Evolutionary conservation across 2,329 filamentous ascomycete genomes (phyloP), one percentile per base, ranked within the genome.

Genomic region (Parastagonospora avenae): DNA sequence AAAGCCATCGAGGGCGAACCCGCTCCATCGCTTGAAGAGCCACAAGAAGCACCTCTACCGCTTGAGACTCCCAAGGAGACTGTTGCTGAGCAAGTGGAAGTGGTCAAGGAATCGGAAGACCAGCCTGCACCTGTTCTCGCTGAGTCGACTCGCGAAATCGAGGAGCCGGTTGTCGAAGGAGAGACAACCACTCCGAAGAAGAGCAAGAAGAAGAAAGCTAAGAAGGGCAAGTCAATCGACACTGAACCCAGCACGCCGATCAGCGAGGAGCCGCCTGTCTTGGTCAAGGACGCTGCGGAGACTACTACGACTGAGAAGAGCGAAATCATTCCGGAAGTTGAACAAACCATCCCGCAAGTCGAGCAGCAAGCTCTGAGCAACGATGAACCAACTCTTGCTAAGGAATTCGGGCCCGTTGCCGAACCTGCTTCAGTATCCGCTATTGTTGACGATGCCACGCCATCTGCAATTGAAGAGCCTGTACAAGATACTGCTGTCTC

Each of bases 171-270:
- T 9, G 8, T 45, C 7, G 50, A 54, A 6, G 49, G 59, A 19
- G 52, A 59, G 43, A 14, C 48, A 14, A 8, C 42, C 2, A 37
- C 49, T 14, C 52, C 54, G 4, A 63, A 60, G 43, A 63, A 61
- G 43, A 52, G 46, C 38, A 64, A 60, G 52, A 66, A 63, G 36
- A 65, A 62, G 52, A 65, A 66, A 45, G 52, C 44, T 11, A 42
- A 42, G 14, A 42, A 42, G 29, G 40, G 30, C 19, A 33, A 31
- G 10, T 27, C 42, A 7, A 15, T 33, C 11, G 31, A 36, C 2
- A 44, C 40, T n/a, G 54, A 60, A 35, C 56, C 53, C 15, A 47
- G 37, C 15, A 60, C 51, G 9, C 36, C 52, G 16, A 19, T 30
- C 6, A 35, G 14, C 31, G 59, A 60, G 41, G 50, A 55, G 12